A percentile compares a stretch with the other conserved stretches of the same genome.
These are phyloP conservation scores for Ceratobasidium papillatum DNA, from an alignment of 1,284 basidiomycete species.

Conservation along the genomic window DNA sequence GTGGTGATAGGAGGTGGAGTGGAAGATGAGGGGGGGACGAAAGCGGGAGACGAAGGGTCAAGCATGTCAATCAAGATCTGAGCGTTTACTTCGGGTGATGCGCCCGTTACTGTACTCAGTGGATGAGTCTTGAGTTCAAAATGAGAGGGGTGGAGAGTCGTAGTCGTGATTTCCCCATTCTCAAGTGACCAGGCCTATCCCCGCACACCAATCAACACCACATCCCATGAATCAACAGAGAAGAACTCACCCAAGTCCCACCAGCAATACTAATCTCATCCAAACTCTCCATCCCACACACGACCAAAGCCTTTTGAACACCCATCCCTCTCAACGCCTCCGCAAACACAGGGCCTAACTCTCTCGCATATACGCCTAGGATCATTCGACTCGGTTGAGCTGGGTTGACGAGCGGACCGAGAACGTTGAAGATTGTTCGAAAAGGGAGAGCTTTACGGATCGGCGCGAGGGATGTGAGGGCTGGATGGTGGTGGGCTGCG, in stretches of 20 bases:
- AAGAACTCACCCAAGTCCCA: conserved; percentile 79
- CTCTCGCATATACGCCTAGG: conserved; percentile 86
- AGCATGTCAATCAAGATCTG: conserved; percentile 68
- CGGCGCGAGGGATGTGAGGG: conserved; percentile 85
- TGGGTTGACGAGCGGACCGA: conserved; percentile 96
- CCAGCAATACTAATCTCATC: conserved; percentile 97
- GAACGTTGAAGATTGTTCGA: conserved; percentile 96
- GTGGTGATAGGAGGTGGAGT: background rate
- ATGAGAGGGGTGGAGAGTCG: conserved; percentile 57
- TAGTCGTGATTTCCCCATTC: conserved; percentile 52
- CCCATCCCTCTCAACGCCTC: conserved; percentile 57
- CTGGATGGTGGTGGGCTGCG: conserved; percentile 92
- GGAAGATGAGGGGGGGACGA: conserved; percentile 53
- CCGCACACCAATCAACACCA: conserved; percentile 63
- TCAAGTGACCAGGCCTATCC: conserved; percentile 57
- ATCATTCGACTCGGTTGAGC: conserved; percentile 86
- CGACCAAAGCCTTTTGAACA: conserved; percentile 86
- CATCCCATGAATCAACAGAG: conserved; percentile 59
- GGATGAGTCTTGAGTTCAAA: conserved; percentile 81
- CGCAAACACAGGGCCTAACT: conserved; percentile 88
- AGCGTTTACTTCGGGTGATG: conserved; percentile 78
- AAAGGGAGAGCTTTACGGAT: conserved; percentile 89
- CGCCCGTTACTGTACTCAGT: conserved; percentile 74
- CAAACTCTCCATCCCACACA: conserved; percentile 90
- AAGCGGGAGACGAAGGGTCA: conserved; percentile 50